phyloP scores from a whole-genome alignment of 2,329 filamentous ascomycete species.

The Scedosporium minutisporum region DNA sequence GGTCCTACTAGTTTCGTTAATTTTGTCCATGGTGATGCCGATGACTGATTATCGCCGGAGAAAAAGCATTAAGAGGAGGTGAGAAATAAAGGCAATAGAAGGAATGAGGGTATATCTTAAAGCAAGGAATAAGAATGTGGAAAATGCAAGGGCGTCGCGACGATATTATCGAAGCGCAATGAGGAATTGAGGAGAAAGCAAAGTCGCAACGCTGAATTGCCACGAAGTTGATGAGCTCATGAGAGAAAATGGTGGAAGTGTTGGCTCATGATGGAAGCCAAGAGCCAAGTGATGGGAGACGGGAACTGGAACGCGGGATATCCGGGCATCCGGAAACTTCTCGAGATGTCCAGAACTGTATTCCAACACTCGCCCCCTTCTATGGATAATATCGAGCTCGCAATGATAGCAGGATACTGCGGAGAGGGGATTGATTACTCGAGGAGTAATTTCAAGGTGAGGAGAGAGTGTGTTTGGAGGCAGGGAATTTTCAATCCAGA shows the following conservation, averaged over 20 bases:
- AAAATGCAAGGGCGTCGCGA: too few species aligned
- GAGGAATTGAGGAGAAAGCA: conserved; percentile 5
- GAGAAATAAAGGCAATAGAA: not conserved
- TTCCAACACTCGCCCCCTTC: not conserved
- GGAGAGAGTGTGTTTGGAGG: not conserved
- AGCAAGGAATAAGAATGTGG: too few species aligned
- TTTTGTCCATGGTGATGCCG: conserved; percentile 28
- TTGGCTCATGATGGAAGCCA: conserved; percentile 31
- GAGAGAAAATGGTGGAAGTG: not conserved
- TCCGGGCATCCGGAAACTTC: conserved; percentile 6
- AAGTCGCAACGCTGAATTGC: not conserved
- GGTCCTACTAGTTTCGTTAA: conserved; percentile 47
- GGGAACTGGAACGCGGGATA: conserved; percentile 12
- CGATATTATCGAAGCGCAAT: too few species aligned
- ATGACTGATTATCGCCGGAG: not conserved
- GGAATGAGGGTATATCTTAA: not conserved
- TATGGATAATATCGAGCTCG: not conserved
- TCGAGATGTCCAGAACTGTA: not conserved
- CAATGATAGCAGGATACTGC: not conserved
- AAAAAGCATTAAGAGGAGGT: not conserved
- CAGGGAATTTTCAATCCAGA: conserved; percentile 5
- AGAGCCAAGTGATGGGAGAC: conserved; percentile 20
- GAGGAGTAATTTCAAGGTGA: not conserved
- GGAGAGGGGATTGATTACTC: not conserved
- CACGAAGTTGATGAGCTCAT: not conserved